These are phyloP conservation scores for Pueraria montana DNA, from an alignment of 306 rosid genomes.

Conservation along the genomic window DNA sequence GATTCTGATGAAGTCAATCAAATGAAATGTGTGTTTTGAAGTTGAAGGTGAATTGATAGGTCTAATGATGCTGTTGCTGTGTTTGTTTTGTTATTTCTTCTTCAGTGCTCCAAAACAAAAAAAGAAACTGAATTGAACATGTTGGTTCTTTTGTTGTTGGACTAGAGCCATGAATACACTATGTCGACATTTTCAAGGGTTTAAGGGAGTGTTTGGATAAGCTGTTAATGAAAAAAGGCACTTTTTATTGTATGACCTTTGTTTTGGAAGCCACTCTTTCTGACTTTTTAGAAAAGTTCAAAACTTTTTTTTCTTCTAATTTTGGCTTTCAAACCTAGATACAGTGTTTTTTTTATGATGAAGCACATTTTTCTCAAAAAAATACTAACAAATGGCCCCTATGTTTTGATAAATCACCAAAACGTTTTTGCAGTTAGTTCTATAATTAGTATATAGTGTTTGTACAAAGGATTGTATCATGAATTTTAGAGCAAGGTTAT, in stretches of 20 bases:
- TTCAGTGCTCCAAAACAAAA: neutral
- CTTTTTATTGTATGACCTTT: neutral
- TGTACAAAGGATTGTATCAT: constrained; percentile 34
- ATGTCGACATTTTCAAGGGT: constrained; percentile 27
- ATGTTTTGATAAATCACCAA: neutral
- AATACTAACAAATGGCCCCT: neutral
- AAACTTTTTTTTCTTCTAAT: neutral
- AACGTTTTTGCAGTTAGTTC: neutral
- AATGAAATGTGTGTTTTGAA: constrained; percentile 17
- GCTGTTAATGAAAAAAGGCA: no score
- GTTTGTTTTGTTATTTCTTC: constrained; percentile 1
- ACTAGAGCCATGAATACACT: neutral
- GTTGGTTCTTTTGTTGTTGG: constrained; percentile 17
- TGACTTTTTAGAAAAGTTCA: neutral
- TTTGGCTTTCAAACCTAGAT: neutral
- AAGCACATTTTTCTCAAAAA: neutral
- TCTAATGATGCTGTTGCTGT: constrained; percentile 17
- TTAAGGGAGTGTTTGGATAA: neutral
- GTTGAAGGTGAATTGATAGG: neutral
- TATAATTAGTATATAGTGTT: constrained; percentile 1
- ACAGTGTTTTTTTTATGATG: neutral
- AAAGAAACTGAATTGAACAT: neutral
- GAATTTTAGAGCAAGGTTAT: constrained; percentile 8
- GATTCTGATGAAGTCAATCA: constrained; percentile 22
- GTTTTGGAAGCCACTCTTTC: neutral